Evolutionary conservation across 208 protist species (phyloP).

Genomic region (Angomonas desouzai): DNA sequence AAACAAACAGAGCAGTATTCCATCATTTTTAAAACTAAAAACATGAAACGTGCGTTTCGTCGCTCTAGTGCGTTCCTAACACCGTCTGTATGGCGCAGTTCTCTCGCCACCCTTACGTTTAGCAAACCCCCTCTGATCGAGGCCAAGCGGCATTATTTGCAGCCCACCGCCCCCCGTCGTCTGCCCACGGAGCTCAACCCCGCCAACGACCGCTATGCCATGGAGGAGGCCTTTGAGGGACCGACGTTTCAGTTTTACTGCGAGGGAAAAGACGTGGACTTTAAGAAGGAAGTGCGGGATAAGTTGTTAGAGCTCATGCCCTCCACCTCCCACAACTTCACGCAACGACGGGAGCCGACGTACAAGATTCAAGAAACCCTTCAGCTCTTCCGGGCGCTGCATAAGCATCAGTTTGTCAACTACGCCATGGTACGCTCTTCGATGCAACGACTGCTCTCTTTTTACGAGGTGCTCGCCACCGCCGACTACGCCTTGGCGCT

Average conservation of each 20-base stretch:
- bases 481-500: conserved; percentile 56
- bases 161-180: neutral
- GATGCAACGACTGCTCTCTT: conserved; percentile 48
- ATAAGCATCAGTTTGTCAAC: conserved; percentile 50
- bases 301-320: conserved; percentile 51
- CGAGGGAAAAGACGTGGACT: conserved; percentile 82
- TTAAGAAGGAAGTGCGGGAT: conserved; percentile 69
- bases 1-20: too few relatives aligned
- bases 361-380: conserved; percentile 28
- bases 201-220: conserved; percentile 43
- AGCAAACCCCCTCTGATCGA: neutral
- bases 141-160: neutral
- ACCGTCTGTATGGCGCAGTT: too few relatives aligned
- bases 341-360: neutral
- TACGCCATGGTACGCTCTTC: conserved; percentile 83
- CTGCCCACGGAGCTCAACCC: conserved; percentile 43
- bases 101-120: neutral
- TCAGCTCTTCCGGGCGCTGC: conserved; percentile 57
- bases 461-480: conserved; percentile 78
- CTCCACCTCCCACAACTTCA: conserved; percentile 51
- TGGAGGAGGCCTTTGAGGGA: conserved; percentile 85
- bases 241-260: conserved; percentile 81
- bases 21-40: too few relatives aligned
- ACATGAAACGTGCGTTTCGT: neutral
- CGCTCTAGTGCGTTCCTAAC: too few relatives aligned